Evolutionary conservation across 169 alveolate genomes (phyloP).

Genomic region (Cryptosporidium bovis): DNA sequence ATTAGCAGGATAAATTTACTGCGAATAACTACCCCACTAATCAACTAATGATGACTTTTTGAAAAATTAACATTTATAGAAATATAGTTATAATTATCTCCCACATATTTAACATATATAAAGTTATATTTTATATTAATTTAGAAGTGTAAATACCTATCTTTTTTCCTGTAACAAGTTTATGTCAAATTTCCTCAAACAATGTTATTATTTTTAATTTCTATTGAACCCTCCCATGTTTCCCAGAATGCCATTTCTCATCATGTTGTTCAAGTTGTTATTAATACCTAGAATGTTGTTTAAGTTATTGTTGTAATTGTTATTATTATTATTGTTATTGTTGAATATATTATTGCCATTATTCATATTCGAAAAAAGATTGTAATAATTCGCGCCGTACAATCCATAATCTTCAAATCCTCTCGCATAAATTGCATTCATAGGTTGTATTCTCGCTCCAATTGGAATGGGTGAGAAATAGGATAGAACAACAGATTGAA

Average conservation of each 20-base stretch:
- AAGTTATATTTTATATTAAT: no score
- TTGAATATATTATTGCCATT: no score
- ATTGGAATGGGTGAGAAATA: conserved; percentile 50
- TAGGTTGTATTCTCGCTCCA: conserved; percentile 58
- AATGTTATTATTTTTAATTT: background rate
- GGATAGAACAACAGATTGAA: conserved; percentile 35
- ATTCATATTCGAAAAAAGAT: background rate
- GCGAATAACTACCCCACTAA: no score
- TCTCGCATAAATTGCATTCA: conserved; percentile 5
- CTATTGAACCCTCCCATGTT: background rate
- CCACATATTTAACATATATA: no score
- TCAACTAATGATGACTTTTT: no score
- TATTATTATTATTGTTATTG: background rate
- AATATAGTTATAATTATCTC: no score
- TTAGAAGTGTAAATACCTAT: no score
- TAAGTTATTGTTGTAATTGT: background rate
- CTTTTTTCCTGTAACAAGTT: no score
- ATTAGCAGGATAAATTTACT: background rate
- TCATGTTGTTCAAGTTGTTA: no score
- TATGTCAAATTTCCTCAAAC: background rate
- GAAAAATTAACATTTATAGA: no score
- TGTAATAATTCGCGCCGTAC: background rate
- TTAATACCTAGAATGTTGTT: background rate
- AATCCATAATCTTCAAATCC: conserved; percentile 56
- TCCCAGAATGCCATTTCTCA: no score